Evolutionary conservation across 768 basidiomycete species (phyloP), one percentile per base, ranked within the genome.

Genomic region (Trametes coccinea): DNA sequence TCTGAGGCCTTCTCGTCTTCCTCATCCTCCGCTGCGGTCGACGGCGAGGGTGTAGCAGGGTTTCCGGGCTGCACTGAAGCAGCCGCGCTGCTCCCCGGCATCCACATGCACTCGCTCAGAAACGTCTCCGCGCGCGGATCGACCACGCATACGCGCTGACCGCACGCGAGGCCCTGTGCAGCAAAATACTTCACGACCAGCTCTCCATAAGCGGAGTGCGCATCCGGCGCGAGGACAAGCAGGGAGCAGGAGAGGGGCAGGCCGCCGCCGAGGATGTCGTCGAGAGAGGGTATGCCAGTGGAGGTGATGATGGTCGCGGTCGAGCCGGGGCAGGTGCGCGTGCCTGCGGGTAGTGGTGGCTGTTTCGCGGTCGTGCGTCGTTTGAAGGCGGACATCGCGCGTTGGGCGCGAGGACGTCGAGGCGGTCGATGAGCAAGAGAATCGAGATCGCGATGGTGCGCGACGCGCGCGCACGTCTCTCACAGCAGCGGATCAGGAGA

Each of bases 191-290:
- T 89, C 68, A 91, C 86, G 8, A 96, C 79, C 39, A 98, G 81
- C 66, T 90, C 86, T 5, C 88, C 87, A 74, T 96, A 97, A 10
- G 89, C 84, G 4, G 93, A 90, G 66, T 96, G 92, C 4, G 79
- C 74, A 75, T 98, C 96, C 0, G 94, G 90, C n/a, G 92, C 88
- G 44, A 90, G 81, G 34, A 92, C 75, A 31, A 89, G 79, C 53
- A 92, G 75, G 13, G 83, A 83, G 62, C 89, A 89, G 2, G 90
- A 88, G 57, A 95, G 80, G 11, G 96, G 94, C 39, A 97, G 73
- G 16, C 95, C 94, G 31, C 93, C 95, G 56, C 95, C 95, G 41
- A 98, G 85, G 62, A 98, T 84, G 71, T 98, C 97, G 74, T 99
- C 97, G 22, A 99, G 80, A 11, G 95, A 94, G 30, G 93, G 87